Percentiles rank a stretch among this genome's conserved stretches.
Conservation (phyloP, 176 grass and related monocot genomes). For the Triticum dicoccoides region DNA sequence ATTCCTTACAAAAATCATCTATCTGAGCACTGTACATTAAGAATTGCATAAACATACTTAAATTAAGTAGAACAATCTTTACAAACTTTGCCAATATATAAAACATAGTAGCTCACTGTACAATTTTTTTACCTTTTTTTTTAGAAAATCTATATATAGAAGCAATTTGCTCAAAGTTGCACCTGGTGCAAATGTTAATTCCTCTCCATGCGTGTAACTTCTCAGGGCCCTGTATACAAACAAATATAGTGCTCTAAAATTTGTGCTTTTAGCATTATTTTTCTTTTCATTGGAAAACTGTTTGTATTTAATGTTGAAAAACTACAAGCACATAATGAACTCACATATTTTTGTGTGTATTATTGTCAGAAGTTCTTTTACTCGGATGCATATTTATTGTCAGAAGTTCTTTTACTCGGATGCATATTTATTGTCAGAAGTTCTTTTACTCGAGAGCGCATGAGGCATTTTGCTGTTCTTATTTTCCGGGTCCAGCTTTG, state of each 20-base stretch:
- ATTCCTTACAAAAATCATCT: not conserved
- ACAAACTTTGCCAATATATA: conserved; percentile 9
- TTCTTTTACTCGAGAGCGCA: too few relatives aligned
- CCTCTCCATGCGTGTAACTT: not conserved
- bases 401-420: not conserved
- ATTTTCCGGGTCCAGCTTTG: conserved; percentile 26
- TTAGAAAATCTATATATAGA: not conserved
- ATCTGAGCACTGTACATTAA: not conserved
- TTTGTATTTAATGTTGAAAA: not conserved
- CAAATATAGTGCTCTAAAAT: not conserved
- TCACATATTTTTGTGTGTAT: not conserved
- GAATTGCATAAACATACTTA: conserved; percentile 1
- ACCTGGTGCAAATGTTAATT: not conserved
- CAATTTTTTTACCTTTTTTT: not conserved
- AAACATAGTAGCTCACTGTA: not conserved
- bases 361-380: not conserved
- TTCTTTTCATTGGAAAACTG: not conserved
- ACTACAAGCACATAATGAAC: not conserved
- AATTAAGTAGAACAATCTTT: conserved; percentile 26
- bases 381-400: not conserved
- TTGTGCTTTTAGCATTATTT: not conserved
- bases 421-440: not conserved
- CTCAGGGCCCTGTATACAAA: not conserved
- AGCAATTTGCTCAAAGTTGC: not conserved
- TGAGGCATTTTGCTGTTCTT: not conserved